phyloP scores from a whole-genome alignment of 192 early-diverging fungal species.

The Backusella tuberculispora region DNA sequence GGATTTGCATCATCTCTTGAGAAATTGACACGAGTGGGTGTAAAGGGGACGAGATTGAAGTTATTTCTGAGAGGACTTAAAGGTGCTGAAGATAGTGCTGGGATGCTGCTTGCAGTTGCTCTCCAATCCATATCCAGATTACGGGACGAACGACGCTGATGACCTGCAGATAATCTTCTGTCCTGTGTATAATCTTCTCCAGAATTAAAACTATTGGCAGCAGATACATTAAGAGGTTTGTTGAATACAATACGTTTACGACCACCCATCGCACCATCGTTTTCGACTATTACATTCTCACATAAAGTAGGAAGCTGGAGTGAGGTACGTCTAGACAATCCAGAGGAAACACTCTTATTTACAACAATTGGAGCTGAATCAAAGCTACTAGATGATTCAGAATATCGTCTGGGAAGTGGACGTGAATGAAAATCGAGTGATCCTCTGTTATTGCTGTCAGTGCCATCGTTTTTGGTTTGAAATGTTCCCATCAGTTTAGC shows the following conservation, averaged over 20 bases:
- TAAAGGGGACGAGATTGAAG: constrained; percentile 45
- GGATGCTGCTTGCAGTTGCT: background rate
- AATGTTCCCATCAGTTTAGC: constrained; percentile 40
- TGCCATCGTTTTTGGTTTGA: background rate
- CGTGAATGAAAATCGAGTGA: constrained; percentile 7
- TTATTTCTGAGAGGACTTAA: constrained; percentile 12
- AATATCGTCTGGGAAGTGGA: constrained; percentile 18
- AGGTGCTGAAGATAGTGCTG: constrained; percentile 20
- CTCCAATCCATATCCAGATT: constrained; percentile 50
- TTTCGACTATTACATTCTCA: constrained; percentile 21
- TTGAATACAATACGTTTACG: constrained; percentile 4
- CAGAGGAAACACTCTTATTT: constrained; percentile 8
- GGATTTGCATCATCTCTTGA: constrained; percentile 49
- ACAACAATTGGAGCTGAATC: constrained; percentile 1
- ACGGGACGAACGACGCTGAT: constrained; percentile 41
- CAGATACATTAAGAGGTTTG: constrained; percentile 1
- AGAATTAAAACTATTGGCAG: constrained; percentile 7
- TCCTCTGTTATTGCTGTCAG: constrained; percentile 13
- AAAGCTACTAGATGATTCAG: constrained; percentile 23
- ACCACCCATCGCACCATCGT: constrained; percentile 12
- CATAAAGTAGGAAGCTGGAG: constrained; percentile 24
- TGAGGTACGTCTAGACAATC: constrained; percentile 19
- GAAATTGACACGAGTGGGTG: constrained; percentile 48
- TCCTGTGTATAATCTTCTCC: constrained; percentile 14
- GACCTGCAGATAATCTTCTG: background rate